Conservation (phyloP, 371 early-diverging fungal genomes). For the Aphelidium insulamus region DNA sequence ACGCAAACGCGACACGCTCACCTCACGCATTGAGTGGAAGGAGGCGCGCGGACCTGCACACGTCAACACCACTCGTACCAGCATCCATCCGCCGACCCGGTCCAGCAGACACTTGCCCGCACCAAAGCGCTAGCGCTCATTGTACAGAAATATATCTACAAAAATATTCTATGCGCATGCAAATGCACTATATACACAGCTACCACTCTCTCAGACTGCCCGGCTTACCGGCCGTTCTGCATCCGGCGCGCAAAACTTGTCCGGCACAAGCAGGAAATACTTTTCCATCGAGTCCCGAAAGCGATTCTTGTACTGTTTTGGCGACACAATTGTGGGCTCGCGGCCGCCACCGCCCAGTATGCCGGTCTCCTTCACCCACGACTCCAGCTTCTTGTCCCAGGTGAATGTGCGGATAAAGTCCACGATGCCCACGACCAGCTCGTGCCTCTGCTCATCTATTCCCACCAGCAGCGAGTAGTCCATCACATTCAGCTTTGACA, state of each 20-base stretch:
- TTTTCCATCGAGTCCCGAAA: constrained; percentile 79
- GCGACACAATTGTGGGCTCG: constrained; percentile 81
- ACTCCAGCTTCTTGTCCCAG: constrained; percentile 88
- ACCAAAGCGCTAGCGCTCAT: too few relatives aligned
- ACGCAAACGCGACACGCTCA: too few relatives aligned
- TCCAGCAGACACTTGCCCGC: too few relatives aligned
- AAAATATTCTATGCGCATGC: too few relatives aligned
- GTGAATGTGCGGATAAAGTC: constrained; percentile 91
- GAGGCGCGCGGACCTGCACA: too few relatives aligned
- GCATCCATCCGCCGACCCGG: too few relatives aligned
- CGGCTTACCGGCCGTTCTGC: too few relatives aligned
- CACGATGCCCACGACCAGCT: constrained; percentile 79
- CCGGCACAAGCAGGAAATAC: constrained; percentile 55
- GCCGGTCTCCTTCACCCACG: constrained; percentile 79
- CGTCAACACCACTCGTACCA: too few relatives aligned
- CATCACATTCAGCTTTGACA: constrained; percentile 72
- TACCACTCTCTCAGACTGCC: too few relatives aligned
- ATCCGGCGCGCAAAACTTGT: constrained; percentile 16
- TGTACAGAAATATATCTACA: too few relatives aligned
- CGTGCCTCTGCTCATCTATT: constrained; percentile 49
- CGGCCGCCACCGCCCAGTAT: constrained; percentile 61
- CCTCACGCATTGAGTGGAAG: too few relatives aligned
- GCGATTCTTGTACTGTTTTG: constrained; percentile 70
- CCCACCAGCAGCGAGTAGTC: constrained; percentile 86
- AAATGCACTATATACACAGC: too few relatives aligned